phyloP scores from a whole-genome alignment of 225 moss, liverwort and hornwort genomes.

The Bryum argenteum region DNA sequence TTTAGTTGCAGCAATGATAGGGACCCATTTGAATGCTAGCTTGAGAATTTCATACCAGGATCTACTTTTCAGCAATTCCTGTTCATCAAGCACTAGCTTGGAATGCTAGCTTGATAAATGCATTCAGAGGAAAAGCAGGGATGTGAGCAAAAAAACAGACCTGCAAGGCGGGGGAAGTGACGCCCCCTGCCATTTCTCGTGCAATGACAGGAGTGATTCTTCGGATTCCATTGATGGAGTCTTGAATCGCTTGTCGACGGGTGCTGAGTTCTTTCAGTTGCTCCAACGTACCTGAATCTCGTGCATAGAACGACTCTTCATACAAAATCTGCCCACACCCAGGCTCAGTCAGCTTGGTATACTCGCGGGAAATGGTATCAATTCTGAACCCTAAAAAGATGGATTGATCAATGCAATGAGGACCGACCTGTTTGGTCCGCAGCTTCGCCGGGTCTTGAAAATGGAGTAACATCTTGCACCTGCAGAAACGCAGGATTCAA shows the following conservation, averaged over 20 bases:
- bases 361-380: no score
- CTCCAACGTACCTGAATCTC: constrained; percentile 89
- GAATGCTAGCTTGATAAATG: no score
- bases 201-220: constrained; percentile 87
- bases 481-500: constrained; percentile 19
- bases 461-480: constrained; percentile 76
- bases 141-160: no score
- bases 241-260: constrained; percentile 83
- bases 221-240: constrained; percentile 87
- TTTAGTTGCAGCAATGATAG: background rate
- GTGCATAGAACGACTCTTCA: constrained; percentile 78
- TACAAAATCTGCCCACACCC: constrained; percentile 39
- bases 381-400: background rate
- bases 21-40: background rate
- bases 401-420: background rate
- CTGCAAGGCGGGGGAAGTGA: constrained; percentile 89
- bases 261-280: constrained; percentile 88
- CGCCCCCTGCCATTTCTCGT: constrained; percentile 96
- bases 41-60: background rate
- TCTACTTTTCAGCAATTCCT: no score
- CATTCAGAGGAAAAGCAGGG: no score
- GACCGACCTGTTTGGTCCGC: constrained; percentile 70
- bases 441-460: constrained; percentile 81
- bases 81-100: no score
- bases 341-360: no score